Base-by-base conservation (phyloP, 306 rosid genomes). In the Begonia peltatifolia region DNA sequence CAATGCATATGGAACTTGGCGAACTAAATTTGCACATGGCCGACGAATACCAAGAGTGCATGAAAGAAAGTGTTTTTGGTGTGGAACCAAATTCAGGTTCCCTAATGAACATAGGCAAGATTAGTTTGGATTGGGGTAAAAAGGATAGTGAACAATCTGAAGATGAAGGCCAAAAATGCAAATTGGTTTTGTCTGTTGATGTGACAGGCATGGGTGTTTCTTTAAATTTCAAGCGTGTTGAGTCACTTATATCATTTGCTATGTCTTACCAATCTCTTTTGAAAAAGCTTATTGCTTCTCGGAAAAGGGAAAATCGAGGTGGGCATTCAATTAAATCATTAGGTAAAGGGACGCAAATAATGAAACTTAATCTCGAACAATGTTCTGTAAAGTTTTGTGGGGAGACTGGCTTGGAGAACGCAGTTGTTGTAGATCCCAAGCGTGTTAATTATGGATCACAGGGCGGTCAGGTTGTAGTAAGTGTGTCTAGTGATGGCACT, bases 401-500 rank as follows among this genome's bases (percentile, higher is more conserved):
- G 55, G 96, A 92, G 64, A 62, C 70, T 25, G 88, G 84, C 62
- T 68, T 86, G 68, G 99, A 81, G 61, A 86, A 73, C 64, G 63
- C 70, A n/a, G 62, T 55, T 73, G 78, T 86, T 71, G 74, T 92
- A 61, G 99, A 92, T 35, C 93, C 99, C 58, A 92, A 92, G 75
- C 84, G 86, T 36, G 92, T 92, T 61, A 78, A 86, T 72, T 83
- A 83, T 71, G 99, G 99, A 61, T 83, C 94, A 68, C 99, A 86
- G 56, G 99, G 99, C 61, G 99, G 99, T 75, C 83, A 68, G 63
- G 76, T 81, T 67, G 64, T 73, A 46, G 58, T 92, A 57, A 66
- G 74, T 53, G 77, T 63, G 52, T 79, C 80, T 58, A 77, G 77
- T 47, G 93, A 92, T 77, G 96, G 96, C 65, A 83, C 88, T 49